Evolutionary conservation across 371 early-diverging fungal species (phyloP).

Genomic region (Mucor mucedo): DNA sequence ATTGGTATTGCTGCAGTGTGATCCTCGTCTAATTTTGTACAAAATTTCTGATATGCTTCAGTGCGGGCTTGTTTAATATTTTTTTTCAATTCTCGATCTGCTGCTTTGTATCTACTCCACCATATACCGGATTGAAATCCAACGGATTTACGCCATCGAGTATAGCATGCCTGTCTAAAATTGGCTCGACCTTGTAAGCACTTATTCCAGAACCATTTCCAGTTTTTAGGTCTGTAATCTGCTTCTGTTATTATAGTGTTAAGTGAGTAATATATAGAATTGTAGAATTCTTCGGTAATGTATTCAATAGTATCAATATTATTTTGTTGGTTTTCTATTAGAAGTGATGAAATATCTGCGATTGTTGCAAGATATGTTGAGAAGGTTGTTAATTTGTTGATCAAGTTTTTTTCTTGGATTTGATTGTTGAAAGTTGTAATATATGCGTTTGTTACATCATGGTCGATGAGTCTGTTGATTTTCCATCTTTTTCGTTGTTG

Average conservation of each 20-base stretch:
- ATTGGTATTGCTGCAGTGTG: no score
- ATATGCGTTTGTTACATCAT: no score
- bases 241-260: background rate
- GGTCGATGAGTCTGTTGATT: background rate
- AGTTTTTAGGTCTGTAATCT: background rate
- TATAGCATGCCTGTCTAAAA: background rate
- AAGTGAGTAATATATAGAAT: background rate
- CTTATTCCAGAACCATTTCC: conserved; percentile 2
- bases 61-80: background rate
- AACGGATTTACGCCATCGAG: background rate
- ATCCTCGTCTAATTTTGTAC: no score
- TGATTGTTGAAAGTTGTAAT: no score
- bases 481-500: conserved; percentile 4
- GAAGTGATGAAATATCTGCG: background rate
- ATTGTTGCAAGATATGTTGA: background rate
- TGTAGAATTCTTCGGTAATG: background rate
- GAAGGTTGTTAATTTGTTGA: no score
- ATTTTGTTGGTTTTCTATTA: background rate
- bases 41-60: background rate
- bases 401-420: no score
- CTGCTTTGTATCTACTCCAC: background rate
- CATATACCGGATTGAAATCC: background rate
- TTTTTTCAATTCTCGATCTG: background rate
- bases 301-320: background rate
- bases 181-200: background rate